Base-by-base conservation (phyloP, 345 rosid species). In the Populus davidiana region DNA sequence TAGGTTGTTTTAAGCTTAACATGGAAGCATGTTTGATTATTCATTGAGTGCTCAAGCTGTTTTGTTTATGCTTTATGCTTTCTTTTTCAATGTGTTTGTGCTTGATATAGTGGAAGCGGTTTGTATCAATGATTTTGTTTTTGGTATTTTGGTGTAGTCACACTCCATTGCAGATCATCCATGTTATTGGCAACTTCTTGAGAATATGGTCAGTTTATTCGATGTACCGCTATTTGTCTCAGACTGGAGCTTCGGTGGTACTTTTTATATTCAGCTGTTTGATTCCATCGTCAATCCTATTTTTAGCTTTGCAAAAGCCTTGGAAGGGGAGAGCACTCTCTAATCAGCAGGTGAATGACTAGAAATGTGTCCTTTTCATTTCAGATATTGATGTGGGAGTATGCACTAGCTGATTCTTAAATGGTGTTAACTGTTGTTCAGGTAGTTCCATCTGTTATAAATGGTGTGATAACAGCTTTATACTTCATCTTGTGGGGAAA, bases 191-290 rank as follows among this genome's bases (percentile, higher is more conserved):
- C 29, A 91, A 89, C 87, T 90, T 96, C 31, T 81, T 92, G 70
- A 89, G 98, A 84, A 93, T 93, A 87, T 96, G 99, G 99, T 96
- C 99, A 38, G 93, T 96, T 67, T 92, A 96, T 80, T 91, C 97
- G 39, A 88, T 89, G 95, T 90, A 91, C 72, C 88, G 82, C 2
- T 96, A 93, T 83, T 86, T 96, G 86, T 81, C 85, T 73, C 89
- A 90, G 44, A 92, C 95, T 2, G 97, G 97, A 75, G 94, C 97
- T 54, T 88, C 98, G 2, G 97, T 90, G n/a, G 87, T 86, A 71
- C 97, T 93, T 78, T 96, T 96, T 81, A 89, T 89, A 76, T 92
- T 96, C 89, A 79, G 91, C 74, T 96, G 98, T 87, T 78, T 96
- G 73, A 92, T 91, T 27, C 97, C 96, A 14, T 89, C 98, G 8